phyloP scores from a whole-genome alignment of 2,329 filamentous ascomycete genomes.

The Fusarium sp. region DNA sequence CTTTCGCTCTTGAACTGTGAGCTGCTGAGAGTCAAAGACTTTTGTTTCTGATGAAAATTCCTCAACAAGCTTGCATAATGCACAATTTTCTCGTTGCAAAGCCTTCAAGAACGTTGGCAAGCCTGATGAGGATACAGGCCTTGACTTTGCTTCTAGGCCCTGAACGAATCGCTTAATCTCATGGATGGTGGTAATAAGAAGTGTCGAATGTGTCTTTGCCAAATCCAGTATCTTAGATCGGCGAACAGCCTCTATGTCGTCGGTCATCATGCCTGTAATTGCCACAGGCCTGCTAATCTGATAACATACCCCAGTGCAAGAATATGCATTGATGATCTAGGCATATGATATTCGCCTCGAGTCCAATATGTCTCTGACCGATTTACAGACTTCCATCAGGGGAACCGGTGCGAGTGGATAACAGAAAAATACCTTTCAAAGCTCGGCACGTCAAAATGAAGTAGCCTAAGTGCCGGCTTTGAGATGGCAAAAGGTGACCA shows the following conservation, averaged over 20 bases:
- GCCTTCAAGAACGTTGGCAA: conserved; percentile 26
- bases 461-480: background rate
- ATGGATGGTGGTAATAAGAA: conserved; percentile 6
- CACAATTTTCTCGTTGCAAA: conserved; percentile 26
- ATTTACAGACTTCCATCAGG: background rate
- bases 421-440: background rate
- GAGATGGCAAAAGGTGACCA: background rate
- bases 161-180: conserved; percentile 18
- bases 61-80: conserved; percentile 15
- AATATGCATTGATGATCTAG: background rate
- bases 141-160: conserved; percentile 24
- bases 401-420: background rate
- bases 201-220: conserved; percentile 19
- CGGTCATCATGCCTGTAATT: conserved; percentile 8
- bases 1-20: conserved; percentile 25
- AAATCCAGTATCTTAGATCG: conserved; percentile 33
- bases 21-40: conserved; percentile 8
- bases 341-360: background rate
- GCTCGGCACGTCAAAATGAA: background rate
- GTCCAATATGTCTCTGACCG: background rate
- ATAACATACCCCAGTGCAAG: background rate
- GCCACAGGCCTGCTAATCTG: background rate
- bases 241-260: conserved; percentile 9
- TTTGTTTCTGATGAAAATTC: conserved; percentile 20
- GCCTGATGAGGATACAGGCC: conserved; percentile 27